phyloP scores from a whole-genome alignment of 257 asterid species.

The Solanum arcanum region DNA sequence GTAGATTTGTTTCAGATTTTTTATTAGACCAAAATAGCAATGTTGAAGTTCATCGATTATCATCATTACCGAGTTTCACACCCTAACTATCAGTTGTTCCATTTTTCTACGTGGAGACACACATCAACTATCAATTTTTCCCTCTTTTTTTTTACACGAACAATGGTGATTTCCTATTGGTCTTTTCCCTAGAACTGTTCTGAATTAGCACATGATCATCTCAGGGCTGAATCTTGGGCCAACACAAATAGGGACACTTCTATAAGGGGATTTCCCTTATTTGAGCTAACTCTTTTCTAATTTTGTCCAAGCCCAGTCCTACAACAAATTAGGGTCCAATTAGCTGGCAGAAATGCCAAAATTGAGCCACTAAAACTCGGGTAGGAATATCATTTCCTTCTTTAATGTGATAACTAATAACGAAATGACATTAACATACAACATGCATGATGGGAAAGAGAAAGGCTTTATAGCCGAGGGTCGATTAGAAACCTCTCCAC shows the following conservation, averaged over 20 bases:
- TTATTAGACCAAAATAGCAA: not conserved
- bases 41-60: not conserved
- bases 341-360: not conserved
- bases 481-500: not conserved
- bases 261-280: not conserved
- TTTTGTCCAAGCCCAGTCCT: not conserved
- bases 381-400: not conserved
- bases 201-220: not conserved
- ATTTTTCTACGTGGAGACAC: not conserved
- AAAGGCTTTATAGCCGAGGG: not conserved
- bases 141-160: not conserved
- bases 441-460: not conserved
- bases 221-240: not conserved
- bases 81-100: not conserved
- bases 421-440: not conserved
- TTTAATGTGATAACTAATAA: not conserved
- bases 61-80: not conserved
- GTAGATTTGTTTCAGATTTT: not conserved
- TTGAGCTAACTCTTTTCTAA: not conserved
- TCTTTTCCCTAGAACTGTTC: not conserved
- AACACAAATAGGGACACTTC: not conserved
- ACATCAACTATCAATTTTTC: not conserved
- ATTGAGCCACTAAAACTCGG: not conserved
- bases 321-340: not conserved
- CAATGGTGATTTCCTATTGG: not conserved